Percentiles rank a stretch among this genome's conserved stretches.
phyloP scores from a whole-genome alignment of 441 rosid genomes.

The Pelargonium cotyledonis region DNA sequence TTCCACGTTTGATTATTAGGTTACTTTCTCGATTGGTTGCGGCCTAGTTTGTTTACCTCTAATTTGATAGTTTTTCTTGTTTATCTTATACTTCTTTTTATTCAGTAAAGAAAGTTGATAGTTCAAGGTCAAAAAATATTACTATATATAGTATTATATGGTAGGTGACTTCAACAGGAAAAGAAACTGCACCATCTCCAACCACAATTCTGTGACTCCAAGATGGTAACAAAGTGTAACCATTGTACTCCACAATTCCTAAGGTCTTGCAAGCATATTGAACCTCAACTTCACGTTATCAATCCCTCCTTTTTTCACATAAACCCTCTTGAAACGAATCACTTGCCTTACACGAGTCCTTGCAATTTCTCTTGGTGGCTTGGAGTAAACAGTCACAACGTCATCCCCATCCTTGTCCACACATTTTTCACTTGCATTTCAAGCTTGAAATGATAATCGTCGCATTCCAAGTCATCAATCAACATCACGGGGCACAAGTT shows the following conservation, averaged over 20 bases:
- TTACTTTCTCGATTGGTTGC: too few species aligned
- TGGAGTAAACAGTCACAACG: conserved; percentile 32
- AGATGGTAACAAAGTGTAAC: too few species aligned
- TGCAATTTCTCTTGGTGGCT: conserved; percentile 22
- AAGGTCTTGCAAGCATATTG: conserved; percentile 30
- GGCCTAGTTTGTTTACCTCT: too few species aligned
- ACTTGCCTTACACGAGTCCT: conserved; percentile 27
- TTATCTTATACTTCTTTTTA: too few species aligned
- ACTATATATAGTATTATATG: too few species aligned
- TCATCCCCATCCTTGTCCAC: conserved; percentile 29
- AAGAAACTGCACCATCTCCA: too few species aligned
- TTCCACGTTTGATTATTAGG: too few species aligned
- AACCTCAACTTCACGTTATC: conserved; percentile 24
- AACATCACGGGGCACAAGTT: conserved; percentile 2
- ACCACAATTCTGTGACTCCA: too few species aligned
- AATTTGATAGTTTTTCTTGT: too few species aligned
- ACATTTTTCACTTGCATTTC: conserved; percentile 24
- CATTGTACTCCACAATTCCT: conserved; percentile 24
- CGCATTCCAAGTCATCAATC: neutral
- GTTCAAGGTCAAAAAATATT: too few species aligned
- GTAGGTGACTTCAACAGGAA: too few species aligned
- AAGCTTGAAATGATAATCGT: neutral
- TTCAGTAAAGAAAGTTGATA: too few species aligned
- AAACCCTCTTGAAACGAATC: conserved; percentile 35
- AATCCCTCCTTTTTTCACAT: conserved; percentile 23